phyloP scores from a whole-genome alignment of 1,139 yeast species.

The Saccharomycopsis hybrid region DNA sequence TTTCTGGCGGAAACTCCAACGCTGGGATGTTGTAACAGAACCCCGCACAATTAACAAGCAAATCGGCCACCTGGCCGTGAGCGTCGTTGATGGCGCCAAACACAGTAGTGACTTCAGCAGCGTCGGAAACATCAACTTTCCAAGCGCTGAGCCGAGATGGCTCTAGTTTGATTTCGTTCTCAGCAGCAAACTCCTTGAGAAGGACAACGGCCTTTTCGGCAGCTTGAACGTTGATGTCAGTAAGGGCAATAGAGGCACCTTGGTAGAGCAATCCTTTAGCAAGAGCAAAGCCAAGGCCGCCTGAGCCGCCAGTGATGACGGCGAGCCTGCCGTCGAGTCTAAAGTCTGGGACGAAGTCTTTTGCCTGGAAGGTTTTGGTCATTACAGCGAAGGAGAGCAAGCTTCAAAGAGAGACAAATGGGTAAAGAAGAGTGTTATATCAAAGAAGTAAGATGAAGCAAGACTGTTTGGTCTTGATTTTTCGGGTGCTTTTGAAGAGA shows the following conservation, averaged over 20 bases:
- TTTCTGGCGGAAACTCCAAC: conserved; percentile 69
- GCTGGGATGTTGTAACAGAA: conserved; percentile 79
- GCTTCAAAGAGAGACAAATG: too few species aligned
- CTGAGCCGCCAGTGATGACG: conserved; percentile 64
- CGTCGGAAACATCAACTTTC: conserved; percentile 71
- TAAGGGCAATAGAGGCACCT: conserved; percentile 59
- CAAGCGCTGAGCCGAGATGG: conserved; percentile 52
- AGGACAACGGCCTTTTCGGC: conserved; percentile 43
- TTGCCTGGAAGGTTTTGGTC: conserved; percentile 1
- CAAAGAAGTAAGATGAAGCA: too few species aligned
- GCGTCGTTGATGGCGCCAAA: conserved; percentile 44
- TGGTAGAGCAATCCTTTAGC: conserved; percentile 58
- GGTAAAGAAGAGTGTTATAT: too few species aligned
- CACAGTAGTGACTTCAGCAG: conserved; percentile 50
- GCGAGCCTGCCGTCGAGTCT: conserved; percentile 65
- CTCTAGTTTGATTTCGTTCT: conserved; percentile 35
- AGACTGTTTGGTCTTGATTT: too few species aligned
- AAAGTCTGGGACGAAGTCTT: conserved; percentile 44
- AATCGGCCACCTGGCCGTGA: conserved; percentile 56
- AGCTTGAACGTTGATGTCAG: conserved; percentile 54
- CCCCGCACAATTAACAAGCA: conserved; percentile 70
- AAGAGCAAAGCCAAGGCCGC: conserved; percentile 59
- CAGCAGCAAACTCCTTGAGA: conserved; percentile 42
- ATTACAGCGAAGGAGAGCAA: too few species aligned
- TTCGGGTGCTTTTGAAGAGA: too few species aligned